Conservation (phyloP, 805 yeast genomes). For the Cyberlindnera misumaiensis region DNA sequence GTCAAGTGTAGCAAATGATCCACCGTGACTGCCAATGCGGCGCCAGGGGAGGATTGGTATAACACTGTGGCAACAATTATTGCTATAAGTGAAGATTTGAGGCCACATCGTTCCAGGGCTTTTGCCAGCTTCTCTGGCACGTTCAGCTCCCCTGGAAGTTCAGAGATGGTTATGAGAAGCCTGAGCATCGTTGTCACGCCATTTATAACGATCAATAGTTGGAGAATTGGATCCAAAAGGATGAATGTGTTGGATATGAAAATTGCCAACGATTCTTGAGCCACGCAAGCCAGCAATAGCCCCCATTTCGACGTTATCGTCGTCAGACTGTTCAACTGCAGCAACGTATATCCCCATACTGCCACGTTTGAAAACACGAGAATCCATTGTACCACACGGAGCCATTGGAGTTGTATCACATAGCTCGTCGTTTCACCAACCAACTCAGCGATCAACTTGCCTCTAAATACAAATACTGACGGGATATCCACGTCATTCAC, state of each 20-base stretch:
- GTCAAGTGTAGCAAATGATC: constrained; percentile 60
- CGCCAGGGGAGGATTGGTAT: constrained; percentile 24
- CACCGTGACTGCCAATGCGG: constrained; percentile 41
- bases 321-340: constrained; percentile 35
- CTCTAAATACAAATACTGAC: too few species aligned
- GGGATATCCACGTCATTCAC: too few species aligned
- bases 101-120: constrained; percentile 30
- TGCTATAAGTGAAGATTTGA: constrained; percentile 32
- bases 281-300: constrained; percentile 21
- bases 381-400: too few species aligned
- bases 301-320: constrained; percentile 42
- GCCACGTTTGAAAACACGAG: constrained; percentile 18
- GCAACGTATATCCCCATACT: constrained; percentile 26
- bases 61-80: constrained; percentile 23
- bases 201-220: constrained; percentile 35
- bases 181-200: constrained; percentile 44
- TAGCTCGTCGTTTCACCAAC: too few species aligned
- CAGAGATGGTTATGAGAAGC: constrained; percentile 32
- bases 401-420: too few species aligned
- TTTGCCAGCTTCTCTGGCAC: constrained; percentile 31
- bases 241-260: constrained; percentile 29
- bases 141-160: constrained; percentile 36
- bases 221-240: constrained; percentile 29
- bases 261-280: too few species aligned
- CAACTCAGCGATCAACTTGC: too few species aligned